Conservation (phyloP, 495 filamentous ascomycete species). For the Penicillium antarcticum region DNA sequence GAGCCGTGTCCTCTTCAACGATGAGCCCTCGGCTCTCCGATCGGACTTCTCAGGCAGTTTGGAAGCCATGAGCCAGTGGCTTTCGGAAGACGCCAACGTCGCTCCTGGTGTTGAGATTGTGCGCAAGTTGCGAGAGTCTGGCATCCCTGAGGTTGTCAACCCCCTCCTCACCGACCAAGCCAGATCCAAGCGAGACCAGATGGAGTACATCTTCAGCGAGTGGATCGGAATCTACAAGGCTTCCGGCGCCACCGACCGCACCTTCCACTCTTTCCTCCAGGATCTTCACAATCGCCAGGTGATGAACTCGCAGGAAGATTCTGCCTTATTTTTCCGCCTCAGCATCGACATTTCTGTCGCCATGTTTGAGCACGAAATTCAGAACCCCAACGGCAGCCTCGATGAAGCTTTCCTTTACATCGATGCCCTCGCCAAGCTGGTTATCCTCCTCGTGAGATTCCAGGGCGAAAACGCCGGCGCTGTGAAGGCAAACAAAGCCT, state of each 20-base stretch:
- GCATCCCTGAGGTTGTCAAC: slow-evolving; percentile 50
- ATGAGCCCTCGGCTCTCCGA: slow-evolving; percentile 70
- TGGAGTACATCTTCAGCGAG: slow-evolving; percentile 92
- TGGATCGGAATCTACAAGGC: slow-evolving; percentile 85
- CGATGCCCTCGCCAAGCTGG: slow-evolving; percentile 85
- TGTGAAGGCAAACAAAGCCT: slow-evolving; percentile 55
- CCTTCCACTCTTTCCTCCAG: slow-evolving; percentile 72
- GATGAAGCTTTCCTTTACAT: slow-evolving; percentile 70
- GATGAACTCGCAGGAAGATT: slow-evolving; percentile 68
- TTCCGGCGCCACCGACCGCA: slow-evolving; percentile 64
- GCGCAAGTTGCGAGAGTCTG: slow-evolving; percentile 64
- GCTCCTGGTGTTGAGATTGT: slow-evolving; percentile 65
- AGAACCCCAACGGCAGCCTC: slow-evolving; percentile 56
- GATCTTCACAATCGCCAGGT: slow-evolving; percentile 74
- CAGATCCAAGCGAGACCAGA: slow-evolving; percentile 64
- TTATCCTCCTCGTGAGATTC: slow-evolving; percentile 69
- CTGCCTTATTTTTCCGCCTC: slow-evolving; percentile 72
- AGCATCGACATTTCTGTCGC: slow-evolving; percentile 77
- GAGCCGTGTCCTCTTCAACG: slow-evolving; percentile 71
- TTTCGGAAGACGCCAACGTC: slow-evolving; percentile 66
- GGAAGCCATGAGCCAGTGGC: slow-evolving; percentile 79
- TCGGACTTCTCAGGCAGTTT: slow-evolving; percentile 83
- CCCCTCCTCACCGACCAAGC: slow-evolving; percentile 48
- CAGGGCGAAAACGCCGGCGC: slow-evolving; percentile 59
- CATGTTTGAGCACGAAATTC: slow-evolving; percentile 64